Evolutionary conservation across 345 rosid species (phyloP).

Genomic region (Excoecaria cochinchinensis): DNA sequence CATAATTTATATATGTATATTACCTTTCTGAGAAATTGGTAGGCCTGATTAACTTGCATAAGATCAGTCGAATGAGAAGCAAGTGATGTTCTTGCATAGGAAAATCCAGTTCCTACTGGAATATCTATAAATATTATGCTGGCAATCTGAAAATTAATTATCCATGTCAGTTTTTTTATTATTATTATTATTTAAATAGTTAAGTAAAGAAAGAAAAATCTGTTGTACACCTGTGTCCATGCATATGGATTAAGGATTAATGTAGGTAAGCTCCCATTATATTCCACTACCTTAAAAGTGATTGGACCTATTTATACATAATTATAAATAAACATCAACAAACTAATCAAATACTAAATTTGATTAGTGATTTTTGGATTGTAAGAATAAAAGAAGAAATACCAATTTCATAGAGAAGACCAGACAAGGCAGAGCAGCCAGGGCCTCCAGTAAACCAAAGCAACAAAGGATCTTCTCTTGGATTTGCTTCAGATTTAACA

Average conservation of each 20-base stretch:
- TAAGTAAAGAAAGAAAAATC: not conserved
- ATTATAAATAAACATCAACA: too few species aligned
- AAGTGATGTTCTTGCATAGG: conserved; percentile 45
- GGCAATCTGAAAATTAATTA: conserved; percentile 44
- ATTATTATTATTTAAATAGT: not conserved
- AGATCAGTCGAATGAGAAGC: conserved; percentile 49
- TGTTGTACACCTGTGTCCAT: conserved; percentile 39
- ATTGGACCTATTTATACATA: conserved; percentile 51
- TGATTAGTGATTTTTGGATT: not conserved
- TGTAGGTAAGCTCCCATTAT: conserved; percentile 69
- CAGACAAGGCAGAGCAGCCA: conserved; percentile 28
- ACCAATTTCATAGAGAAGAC: conserved; percentile 25
- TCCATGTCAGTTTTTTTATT: not conserved
- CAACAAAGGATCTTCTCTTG: conserved; percentile 24
- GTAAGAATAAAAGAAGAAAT: not conserved
- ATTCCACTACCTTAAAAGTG: conserved; percentile 47
- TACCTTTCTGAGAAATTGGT: conserved; percentile 60
- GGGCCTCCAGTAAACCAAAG: conserved; percentile 33
- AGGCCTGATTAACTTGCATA: conserved; percentile 45
- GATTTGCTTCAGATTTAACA: conserved; percentile 19
- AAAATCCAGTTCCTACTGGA: conserved; percentile 80
- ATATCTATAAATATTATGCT: conserved; percentile 70
- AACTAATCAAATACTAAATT: too few species aligned
- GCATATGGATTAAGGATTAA: conserved; percentile 56
- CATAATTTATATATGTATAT: not conserved